Evolutionary conservation across 257 asterid species (phyloP).

Genomic region (Gentiana dahurica): DNA sequence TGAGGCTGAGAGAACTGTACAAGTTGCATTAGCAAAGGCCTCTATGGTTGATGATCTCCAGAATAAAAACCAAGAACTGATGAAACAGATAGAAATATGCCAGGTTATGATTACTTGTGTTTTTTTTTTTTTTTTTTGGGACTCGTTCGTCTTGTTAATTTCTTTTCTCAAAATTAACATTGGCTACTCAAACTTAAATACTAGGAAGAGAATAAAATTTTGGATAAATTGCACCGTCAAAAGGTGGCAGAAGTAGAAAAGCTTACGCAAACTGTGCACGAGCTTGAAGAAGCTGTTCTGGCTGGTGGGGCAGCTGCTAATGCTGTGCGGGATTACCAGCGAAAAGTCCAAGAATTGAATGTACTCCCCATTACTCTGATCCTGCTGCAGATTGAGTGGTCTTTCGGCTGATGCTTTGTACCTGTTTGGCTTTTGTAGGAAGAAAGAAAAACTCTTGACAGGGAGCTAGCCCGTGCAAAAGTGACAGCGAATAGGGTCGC

Average conservation of each 20-base stretch:
- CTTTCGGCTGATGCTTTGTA: neutral
- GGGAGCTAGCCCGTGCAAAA: slow-evolving; percentile 98
- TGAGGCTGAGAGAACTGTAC: slow-evolving; percentile 95
- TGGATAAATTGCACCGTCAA: slow-evolving; percentile 92
- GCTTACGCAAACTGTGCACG: slow-evolving; percentile 94
- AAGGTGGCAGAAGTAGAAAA: slow-evolving; percentile 98
- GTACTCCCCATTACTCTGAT: slow-evolving; percentile 27
- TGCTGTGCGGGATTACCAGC: slow-evolving; percentile 96
- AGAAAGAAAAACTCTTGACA: slow-evolving; percentile 91
- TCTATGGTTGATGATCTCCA: slow-evolving; percentile 99
- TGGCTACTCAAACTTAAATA: neutral
- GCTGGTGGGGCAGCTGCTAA: slow-evolving; percentile 99
- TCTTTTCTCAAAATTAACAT: too few species aligned
- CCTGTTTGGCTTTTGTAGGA: slow-evolving; percentile 34
- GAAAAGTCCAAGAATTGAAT: slow-evolving; percentile 98
- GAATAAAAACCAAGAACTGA: slow-evolving; percentile 92
- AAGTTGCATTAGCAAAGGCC: slow-evolving; percentile 86
- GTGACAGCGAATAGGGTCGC: slow-evolving; percentile 99
- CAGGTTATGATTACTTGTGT: slow-evolving; percentile 39
- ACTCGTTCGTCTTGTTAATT: too few species aligned
- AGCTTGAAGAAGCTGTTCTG: slow-evolving; percentile 98
- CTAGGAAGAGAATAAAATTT: slow-evolving; percentile 93
- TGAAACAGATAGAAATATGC: slow-evolving; percentile 96
- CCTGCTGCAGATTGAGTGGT: slow-evolving; percentile 5
- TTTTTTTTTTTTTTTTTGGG: neutral